Evolutionary conservation across 1,139 yeast genomes (phyloP).

Genomic region (Meyerozyma elateridarum): DNA sequence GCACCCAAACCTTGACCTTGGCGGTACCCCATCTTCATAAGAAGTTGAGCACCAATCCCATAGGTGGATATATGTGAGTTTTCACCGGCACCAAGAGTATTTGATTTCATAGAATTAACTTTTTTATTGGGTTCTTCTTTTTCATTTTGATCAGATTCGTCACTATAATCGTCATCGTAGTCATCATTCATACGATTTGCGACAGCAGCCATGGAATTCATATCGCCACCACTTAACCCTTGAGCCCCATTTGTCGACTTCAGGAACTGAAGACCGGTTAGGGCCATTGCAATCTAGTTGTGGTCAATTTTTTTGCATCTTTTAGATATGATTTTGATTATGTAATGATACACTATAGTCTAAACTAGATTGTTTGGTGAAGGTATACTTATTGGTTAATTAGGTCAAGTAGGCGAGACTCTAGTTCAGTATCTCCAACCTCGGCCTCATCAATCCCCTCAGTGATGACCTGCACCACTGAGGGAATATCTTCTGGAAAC

Average conservation of each 20-base stretch:
- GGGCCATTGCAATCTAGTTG: too few relatives aligned
- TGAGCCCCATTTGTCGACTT: slow-evolving; percentile 5
- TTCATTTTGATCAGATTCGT: not conserved
- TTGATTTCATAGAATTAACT: too few relatives aligned
- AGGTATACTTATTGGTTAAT: too few relatives aligned
- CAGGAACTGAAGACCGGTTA: too few relatives aligned
- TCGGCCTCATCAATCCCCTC: slow-evolving; percentile 36
- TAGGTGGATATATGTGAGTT: slow-evolving; percentile 26
- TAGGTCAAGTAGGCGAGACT: too few relatives aligned
- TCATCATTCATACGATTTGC: not conserved
- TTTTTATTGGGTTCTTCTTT: not conserved
- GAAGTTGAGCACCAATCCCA: slow-evolving; percentile 81
- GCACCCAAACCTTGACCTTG: slow-evolving; percentile 81
- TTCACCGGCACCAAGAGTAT: too few relatives aligned
- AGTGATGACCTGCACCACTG: slow-evolving; percentile 39
- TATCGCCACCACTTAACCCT: too few relatives aligned
- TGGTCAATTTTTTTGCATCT: too few relatives aligned
- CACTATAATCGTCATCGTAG: not conserved
- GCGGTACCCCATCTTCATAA: slow-evolving; percentile 83
- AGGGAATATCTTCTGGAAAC: slow-evolving; percentile 39
- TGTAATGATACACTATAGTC: too few relatives aligned
- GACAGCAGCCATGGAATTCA: slow-evolving; percentile 7
- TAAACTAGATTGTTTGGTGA: too few relatives aligned
- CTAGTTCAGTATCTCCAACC: slow-evolving; percentile 8
- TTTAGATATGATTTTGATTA: too few relatives aligned